Percentiles rank a stretch among this genome's conserved stretches.
Conservation (phyloP, 2,329 filamentous ascomycete species). For the Scleromitrula shiraiana region DNA sequence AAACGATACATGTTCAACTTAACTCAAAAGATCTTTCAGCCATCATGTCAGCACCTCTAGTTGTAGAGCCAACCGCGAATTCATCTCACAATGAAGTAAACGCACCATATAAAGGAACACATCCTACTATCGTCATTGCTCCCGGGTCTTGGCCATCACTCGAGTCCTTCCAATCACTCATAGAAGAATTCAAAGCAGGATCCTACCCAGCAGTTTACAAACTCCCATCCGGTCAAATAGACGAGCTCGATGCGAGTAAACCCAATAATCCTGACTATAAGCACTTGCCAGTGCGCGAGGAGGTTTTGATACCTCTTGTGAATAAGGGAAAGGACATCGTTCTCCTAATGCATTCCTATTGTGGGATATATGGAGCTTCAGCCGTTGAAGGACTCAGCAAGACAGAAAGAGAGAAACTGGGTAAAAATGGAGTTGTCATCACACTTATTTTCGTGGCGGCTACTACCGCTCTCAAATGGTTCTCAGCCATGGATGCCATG, state of each 20-base stretch:
- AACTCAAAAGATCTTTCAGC: too few species aligned
- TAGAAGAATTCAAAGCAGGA: neutral
- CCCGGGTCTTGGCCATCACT: neutral
- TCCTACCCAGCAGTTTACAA: neutral
- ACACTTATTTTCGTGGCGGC: neutral
- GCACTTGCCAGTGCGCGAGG: neutral
- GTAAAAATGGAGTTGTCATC: neutral
- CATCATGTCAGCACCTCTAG: too few species aligned
- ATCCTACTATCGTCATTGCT: neutral
- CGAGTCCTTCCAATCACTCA: neutral
- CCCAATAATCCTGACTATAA: neutral
- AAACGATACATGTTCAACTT: too few species aligned
- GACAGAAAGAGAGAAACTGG: neutral
- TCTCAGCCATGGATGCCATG: neutral
- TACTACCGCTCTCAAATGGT: neutral
- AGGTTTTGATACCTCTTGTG: neutral
- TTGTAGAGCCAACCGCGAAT: too few species aligned
- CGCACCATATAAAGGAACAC: too few species aligned
- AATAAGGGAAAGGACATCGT: neutral
- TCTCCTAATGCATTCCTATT: neutral
- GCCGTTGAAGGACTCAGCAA: neutral
- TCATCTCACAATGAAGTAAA: too few species aligned
- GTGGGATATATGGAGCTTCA: neutral
- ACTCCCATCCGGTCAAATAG: neutral
- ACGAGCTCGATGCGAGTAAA: neutral